Base-by-base conservation (phyloP, 306 rosid species). In the Hylodesmum podocarpum region DNA sequence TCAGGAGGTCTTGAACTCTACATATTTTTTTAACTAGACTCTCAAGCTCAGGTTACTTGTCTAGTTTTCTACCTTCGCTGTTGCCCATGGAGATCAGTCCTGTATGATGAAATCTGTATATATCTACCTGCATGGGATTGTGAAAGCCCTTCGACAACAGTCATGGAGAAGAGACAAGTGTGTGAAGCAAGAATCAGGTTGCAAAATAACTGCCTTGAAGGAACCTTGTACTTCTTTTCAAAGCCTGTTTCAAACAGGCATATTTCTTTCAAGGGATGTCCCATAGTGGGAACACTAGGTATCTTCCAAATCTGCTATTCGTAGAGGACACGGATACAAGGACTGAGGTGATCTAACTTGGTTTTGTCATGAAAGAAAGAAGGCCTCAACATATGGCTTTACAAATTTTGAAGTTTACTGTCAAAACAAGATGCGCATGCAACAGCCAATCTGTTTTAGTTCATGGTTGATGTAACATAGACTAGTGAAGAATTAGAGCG, bases 1-100 rank as follows among this genome's bases (percentile, higher is more conserved):
- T 41, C 89, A 70, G 78, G 89, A 90, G 61, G 97, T 91, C 80
- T 78, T 92, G 73, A 79, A 57, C 65, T 94, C 97, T 66, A 72
- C 90, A 5, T 94, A 90, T 81, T 91, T 94, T 84, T 91, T 94
- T 88, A 92, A 91, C 86, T 94, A 90, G 86, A 80, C 72, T 37
- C 29, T 47, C 58, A 53, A 80, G 40, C 68, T 57, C 66, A 15
- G 59, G 66, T 76, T 46, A 27, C 16, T 41, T 82, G 53, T 66
- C 77, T 44, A 28, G 80, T 54, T n/a, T n/a, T 71, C 63, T 50
- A 44, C 80, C 46, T 80, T 61, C 54, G 61, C 46, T 25, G 6
- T 63, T 68, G 68, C 66, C 68, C 29, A 6, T 73, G 83, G 79
- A 80, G 66, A 71, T 70, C 58, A 70, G 44, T 36, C 81, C 75